Percentiles rank a stretch among this genome's conserved stretches.
These are phyloP conservation scores for Striga asiatica DNA, from an alignment of 257 asterid genomes.

Conservation along the genomic window DNA sequence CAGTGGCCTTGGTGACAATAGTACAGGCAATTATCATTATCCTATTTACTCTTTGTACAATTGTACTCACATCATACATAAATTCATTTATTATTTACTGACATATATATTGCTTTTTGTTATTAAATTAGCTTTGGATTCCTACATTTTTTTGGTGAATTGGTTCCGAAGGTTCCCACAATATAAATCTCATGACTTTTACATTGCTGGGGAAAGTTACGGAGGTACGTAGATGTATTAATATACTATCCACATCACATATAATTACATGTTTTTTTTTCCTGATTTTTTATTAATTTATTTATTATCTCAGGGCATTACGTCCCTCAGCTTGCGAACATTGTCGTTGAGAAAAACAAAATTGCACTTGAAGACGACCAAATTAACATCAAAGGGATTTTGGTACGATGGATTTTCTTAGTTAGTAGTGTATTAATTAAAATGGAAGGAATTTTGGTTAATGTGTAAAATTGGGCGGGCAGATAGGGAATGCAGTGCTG, in stretches of 20 bases:
- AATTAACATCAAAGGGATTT: slow-evolving; percentile 63
- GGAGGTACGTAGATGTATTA: no score
- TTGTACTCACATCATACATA: no score
- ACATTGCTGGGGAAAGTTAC: slow-evolving; percentile 85
- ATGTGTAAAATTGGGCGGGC: slow-evolving; percentile 8
- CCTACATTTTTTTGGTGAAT: slow-evolving; percentile 57
- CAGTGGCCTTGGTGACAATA: slow-evolving; percentile 45
- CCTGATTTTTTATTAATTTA: no score
- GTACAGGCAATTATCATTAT: slow-evolving; percentile 33
- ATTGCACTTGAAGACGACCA: slow-evolving; percentile 7
- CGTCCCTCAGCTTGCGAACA: slow-evolving; percentile 71
- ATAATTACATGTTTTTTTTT: no score
- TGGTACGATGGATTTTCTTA: slow-evolving; percentile 28
- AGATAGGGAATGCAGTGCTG: slow-evolving; percentile 82
- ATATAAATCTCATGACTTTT: slow-evolving; percentile 60
- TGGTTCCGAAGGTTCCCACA: slow-evolving; percentile 87
- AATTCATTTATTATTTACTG: neutral
- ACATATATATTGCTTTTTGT: neutral
- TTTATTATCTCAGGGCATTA: slow-evolving; percentile 48
- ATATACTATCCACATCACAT: no score
- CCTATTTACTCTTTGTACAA: no score
- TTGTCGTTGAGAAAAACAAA: slow-evolving; percentile 42
- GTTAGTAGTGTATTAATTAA: no score
- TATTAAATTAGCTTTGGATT: slow-evolving; percentile 51
- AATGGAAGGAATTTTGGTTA: no score